Evolutionary conservation across 768 basidiomycete species (phyloP), one percentile per base, ranked within the genome.

Genomic region (Hypholoma sublateritium): DNA sequence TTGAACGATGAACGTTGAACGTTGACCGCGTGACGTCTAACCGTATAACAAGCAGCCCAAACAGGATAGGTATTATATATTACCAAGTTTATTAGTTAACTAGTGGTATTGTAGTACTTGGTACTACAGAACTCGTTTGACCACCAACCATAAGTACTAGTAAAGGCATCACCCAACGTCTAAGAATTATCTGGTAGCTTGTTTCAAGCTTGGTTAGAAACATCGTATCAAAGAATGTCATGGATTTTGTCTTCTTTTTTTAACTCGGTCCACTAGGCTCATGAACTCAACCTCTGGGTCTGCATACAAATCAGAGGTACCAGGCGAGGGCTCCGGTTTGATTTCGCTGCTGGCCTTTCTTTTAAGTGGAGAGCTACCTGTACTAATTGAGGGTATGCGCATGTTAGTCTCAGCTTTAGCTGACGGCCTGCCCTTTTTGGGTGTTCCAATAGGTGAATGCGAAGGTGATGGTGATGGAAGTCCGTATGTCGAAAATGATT

Each of bases 401-500:
- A 16, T 14, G 39, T 41, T 13, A 41, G 48, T 17, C 42, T 11
- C 5, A n/a, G 5, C 22, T 34, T 34, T 44, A 2, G 28, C 5
- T 32, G 56, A 37, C 22, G 14, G 17, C 24, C 17, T 19, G 14
- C 17, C 34, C 17, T 41, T 48, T 43, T 56, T 49, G 12, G 39
- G 55, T 43, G 46, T 55, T 12, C 50, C 53, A 19, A 48, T 44
- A 44, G 50, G 36, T 51, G 60, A 36, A 39, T 56, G 22, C 16
- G 59, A 54, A 43, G 66, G 34, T 53, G 61, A 49, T 34, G 71
- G 62, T 2, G 66, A 63, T 7, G 72, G 59, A 48, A 80, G 65
- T n/a, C 85, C 86, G 58, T 86, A 82, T 11, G 79, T 68, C 1
- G 88, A 78, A 59, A 89, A 91, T 0, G 81, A 74, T 62, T 86